Percentiles rank a stretch among this genome's conserved stretches.
These are phyloP conservation scores for Monosporascus sp. DNA, from an alignment of 2,329 filamentous ascomycete species.

Conservation along the genomic window DNA sequence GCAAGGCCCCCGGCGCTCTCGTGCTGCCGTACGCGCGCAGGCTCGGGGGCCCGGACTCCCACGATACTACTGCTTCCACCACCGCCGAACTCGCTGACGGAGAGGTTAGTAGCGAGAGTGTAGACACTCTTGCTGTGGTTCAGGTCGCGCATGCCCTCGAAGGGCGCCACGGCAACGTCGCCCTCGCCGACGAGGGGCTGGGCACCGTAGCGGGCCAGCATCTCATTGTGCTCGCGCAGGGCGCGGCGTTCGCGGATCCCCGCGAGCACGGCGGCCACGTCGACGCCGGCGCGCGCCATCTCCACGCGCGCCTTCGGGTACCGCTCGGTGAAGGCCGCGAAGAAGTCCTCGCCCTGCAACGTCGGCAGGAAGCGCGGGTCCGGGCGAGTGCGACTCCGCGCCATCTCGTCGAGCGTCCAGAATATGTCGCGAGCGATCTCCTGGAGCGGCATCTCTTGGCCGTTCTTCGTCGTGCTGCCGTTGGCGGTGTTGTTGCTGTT, in stretches of 20 bases:
- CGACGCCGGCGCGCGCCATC: constrained; percentile 18
- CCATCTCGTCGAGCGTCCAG: constrained; percentile 12
- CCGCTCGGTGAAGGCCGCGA: constrained; percentile 12
- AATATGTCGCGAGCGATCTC: constrained; percentile 17
- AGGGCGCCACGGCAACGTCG: constrained; percentile 1
- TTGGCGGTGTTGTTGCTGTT: neutral
- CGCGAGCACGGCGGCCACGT: constrained; percentile 14
- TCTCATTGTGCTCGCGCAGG: constrained; percentile 18
- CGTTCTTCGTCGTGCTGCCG: neutral
- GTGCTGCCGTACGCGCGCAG: too few relatives aligned
- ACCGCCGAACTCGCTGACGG: neutral
- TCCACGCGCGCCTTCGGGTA: constrained; percentile 9
- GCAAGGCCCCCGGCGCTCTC: neutral
- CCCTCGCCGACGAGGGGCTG: constrained; percentile 1
- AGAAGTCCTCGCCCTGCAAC: constrained; percentile 21
- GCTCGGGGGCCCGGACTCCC: too few relatives aligned
- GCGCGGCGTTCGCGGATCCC: constrained; percentile 2
- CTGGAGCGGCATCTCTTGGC: constrained; percentile 6
- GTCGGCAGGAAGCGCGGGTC: constrained; percentile 12
- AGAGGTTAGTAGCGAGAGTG: constrained; percentile 5
- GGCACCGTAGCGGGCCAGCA: constrained; percentile 17
- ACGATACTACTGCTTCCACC: too few relatives aligned
- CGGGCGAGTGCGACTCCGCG: neutral
- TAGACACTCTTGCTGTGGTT: constrained; percentile 12
- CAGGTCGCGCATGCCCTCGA: constrained; percentile 16